These are phyloP conservation scores for Cercospora beticola DNA, from an alignment of 2,329 filamentous ascomycete genomes.

Conservation along the genomic window DNA sequence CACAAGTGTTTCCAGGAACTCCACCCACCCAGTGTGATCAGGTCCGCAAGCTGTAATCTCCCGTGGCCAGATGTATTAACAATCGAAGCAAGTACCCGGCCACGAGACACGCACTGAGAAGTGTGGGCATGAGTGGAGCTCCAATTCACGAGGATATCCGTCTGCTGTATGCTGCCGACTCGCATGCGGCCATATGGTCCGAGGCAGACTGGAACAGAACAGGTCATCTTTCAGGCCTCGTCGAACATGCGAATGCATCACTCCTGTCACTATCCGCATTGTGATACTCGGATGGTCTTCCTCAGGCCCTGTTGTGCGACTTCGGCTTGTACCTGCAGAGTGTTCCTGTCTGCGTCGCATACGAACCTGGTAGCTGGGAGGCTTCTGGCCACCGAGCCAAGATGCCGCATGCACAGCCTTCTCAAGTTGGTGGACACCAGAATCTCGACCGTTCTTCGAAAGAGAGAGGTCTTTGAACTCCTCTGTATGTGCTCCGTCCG, in stretches of 20 bases:
- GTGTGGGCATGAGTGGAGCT: neutral
- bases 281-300: neutral
- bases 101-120: conserved; percentile 1
- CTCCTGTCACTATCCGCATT: conserved; percentile 4
- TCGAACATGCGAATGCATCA: conserved; percentile 1
- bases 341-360: neutral
- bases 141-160: conserved; percentile 6
- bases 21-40: neutral
- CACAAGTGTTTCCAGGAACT: neutral
- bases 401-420: neutral
- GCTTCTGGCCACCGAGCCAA: neutral
- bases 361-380: conserved; percentile 8
- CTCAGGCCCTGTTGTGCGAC: conserved; percentile 1
- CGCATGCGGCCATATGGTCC: conserved; percentile 5
- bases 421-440: neutral
- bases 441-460: neutral
- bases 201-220: neutral
- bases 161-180: conserved; percentile 1
- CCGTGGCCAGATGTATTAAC: neutral
- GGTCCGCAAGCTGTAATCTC: too few species aligned
- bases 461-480: neutral
- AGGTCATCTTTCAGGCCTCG: neutral
- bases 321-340: conserved; percentile 11
- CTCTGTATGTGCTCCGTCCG: neutral
- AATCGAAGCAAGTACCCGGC: neutral